phyloP scores from a whole-genome alignment of 2,329 filamentous ascomycete species.

The Aspergillus vadensis region DNA sequence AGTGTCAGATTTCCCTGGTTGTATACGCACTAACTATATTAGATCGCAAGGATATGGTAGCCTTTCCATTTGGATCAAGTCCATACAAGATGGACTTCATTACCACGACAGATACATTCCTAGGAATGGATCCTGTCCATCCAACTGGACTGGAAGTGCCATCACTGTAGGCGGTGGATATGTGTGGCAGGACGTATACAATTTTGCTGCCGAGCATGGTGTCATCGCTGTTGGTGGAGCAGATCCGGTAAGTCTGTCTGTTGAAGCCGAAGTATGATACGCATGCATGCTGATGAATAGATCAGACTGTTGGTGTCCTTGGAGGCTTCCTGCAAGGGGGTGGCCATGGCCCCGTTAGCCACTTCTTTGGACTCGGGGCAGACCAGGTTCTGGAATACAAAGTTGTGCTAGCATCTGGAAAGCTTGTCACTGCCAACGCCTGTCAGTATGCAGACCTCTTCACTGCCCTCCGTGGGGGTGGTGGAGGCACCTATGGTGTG shows the following conservation, averaged over 20 bases:
- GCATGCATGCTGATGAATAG: background rate
- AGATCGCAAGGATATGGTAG: conserved; percentile 34
- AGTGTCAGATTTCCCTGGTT: background rate
- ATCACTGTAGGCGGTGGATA: conserved; percentile 34
- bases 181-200: conserved; percentile 29
- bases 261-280: background rate
- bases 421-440: conserved; percentile 36
- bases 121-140: conserved; percentile 35
- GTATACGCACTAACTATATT: background rate
- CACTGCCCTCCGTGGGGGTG: conserved; percentile 45
- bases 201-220: conserved; percentile 27
- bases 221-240: conserved; percentile 35
- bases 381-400: conserved; percentile 50
- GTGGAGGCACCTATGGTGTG: conserved; percentile 35
- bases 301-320: conserved; percentile 23
- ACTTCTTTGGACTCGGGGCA: conserved; percentile 46
- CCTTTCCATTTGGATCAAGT: conserved; percentile 34
- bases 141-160: conserved; percentile 36
- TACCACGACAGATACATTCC: conserved; percentile 30
- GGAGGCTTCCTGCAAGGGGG: conserved; percentile 47
- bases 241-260: conserved; percentile 17
- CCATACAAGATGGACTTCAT: conserved; percentile 31
- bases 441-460: conserved; percentile 35
- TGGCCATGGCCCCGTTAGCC: conserved; percentile 44
- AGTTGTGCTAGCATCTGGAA: conserved; percentile 44